Base-by-base conservation (phyloP, 192 early-diverging fungal genomes). In the Backusella sp. region DNA sequence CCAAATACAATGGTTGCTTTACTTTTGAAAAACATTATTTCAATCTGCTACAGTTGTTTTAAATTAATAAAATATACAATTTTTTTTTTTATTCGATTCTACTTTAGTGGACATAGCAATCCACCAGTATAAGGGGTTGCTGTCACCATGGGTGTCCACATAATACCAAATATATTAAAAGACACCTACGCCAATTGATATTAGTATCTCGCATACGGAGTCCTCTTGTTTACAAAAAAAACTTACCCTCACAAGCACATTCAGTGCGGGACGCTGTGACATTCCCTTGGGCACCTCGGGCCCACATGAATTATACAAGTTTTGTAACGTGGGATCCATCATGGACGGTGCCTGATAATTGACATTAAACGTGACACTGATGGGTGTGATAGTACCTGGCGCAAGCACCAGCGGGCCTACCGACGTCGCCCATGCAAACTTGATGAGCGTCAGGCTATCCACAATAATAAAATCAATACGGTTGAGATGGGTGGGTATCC, bases 291-390 rank as follows among this genome's bases (percentile, higher is more conserved):
- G 70, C 59, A 73, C 49, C 7, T 62, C 56, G 2, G 77, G 72
- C 14, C 77, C 77, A 59, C 77, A 78, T 1, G 77, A 73, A 52
- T 26, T 70, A 35, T 78, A 78, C 4, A 78, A 53, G 19, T 78
- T 73, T 14, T 66, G 73, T 34, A 74, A 62, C 7, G 77, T 78
- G 9, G 73, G 77, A 14, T 78, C 77, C 0, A 30, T 69, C 2
- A 23, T 62, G 0, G 53, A 35, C 35, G 67, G 12, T 19, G 68
- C 77, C 17, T 67, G 66, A 62, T 78, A 78, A 15, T 78, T 59
- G 11, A 78, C 70, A 11, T 21, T 62, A 5, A 78, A 42, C 2
- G 39, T 74, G 9, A 78, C 23, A 44, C 66, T 66, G 0, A 74
- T 4, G 19, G 72, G 41, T 1, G 28, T 49, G 19, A 78, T 59